Conservation (phyloP, 1,284 basidiomycete species). For the Fistulinella cinereoalba region DNA sequence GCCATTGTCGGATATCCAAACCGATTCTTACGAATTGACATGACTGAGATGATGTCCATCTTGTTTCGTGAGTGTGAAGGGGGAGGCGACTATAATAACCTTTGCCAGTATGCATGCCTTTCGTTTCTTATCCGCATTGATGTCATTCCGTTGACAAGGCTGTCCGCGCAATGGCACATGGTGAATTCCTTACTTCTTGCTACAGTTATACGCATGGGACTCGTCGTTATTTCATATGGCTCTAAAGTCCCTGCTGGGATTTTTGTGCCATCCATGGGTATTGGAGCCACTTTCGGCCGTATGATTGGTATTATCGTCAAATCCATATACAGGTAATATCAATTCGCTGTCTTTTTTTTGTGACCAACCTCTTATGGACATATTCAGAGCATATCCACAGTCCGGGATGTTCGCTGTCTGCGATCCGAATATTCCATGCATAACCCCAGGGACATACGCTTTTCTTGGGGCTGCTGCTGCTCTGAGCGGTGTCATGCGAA, state of each 20-base stretch:
- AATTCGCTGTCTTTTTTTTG: neutral
- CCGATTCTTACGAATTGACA: conserved; percentile 93
- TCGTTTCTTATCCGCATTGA: conserved; percentile 3
- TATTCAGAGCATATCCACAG: conserved; percentile 68
- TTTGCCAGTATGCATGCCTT: conserved; percentile 81
- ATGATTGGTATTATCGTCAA: conserved; percentile 96
- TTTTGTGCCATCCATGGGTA: conserved; percentile 97
- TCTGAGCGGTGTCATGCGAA: conserved; percentile 93
- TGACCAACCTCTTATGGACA: neutral
- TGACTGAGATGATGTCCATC: conserved; percentile 97
- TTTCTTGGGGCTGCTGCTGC: conserved; percentile 93
- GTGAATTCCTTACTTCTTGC: conserved; percentile 91
- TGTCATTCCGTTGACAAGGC: conserved; percentile 44
- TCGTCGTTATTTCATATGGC: conserved; percentile 94
- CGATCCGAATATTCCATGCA: conserved; percentile 90
- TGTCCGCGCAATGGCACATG: conserved; percentile 92
- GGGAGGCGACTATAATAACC: conserved; percentile 85
- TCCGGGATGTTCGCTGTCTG: conserved; percentile 90
- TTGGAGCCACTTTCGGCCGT: conserved; percentile 92
- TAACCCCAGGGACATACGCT: conserved; percentile 97
- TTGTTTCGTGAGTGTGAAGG: conserved; percentile 96
- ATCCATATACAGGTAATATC: conserved; percentile 77
- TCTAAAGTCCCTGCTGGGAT: conserved; percentile 97
- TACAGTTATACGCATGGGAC: conserved; percentile 80
- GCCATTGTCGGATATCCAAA: conserved; percentile 94